Base-by-base conservation (phyloP, 2,329 filamentous ascomycete genomes). In the Claviceps sp. region DNA sequence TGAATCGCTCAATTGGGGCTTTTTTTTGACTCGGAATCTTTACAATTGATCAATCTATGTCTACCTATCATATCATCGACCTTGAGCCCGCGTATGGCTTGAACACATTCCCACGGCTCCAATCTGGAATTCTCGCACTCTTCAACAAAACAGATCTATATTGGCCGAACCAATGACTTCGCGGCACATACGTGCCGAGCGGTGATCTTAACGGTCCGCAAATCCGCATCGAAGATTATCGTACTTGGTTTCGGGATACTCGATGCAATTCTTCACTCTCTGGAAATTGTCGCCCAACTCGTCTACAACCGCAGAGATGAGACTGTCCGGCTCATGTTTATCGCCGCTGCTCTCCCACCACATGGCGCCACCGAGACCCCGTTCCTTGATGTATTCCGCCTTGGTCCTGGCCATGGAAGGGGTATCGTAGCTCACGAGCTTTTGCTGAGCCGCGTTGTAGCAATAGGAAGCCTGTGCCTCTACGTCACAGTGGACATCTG, bases 341-440 rank as follows among this genome's bases (percentile, higher is more conserved):
- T 96, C 91, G 1, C 80, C 83, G 61, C 85, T 91, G 60, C 81
- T 87, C 70, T 96, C 90, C 89, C 89, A 95, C 89, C 89, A 97
- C 90, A 97, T 96, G n/a, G 78, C 88, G 17, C 91, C 91, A 1
- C 89, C 90, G 0, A 96, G 75, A 0, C 79, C 73, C 45, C 76
- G 71, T 19, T 77, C 65, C 62, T 74, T 77, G 62, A 96, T 79
- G 64, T 82, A 95, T 11, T 78, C 70, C 1, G 82, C 81, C 73
- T 96, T 97, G 57, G 70, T 64, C 57, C 73, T 72, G 3, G 82
- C 84, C 65, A 89, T 80, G 3, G 73, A 69, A 1, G 81, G 76
- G 1, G 81, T 91, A 63, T 89, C 86, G 64, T 95, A 97, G 44
- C 78, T 85, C 50, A 97, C 77, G 73, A 97, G 78, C 52, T 78